Evolutionary conservation across 768 basidiomycete genomes (phyloP), one percentile per base, ranked within the genome.

Genomic region (Peribolospora baueri): DNA sequence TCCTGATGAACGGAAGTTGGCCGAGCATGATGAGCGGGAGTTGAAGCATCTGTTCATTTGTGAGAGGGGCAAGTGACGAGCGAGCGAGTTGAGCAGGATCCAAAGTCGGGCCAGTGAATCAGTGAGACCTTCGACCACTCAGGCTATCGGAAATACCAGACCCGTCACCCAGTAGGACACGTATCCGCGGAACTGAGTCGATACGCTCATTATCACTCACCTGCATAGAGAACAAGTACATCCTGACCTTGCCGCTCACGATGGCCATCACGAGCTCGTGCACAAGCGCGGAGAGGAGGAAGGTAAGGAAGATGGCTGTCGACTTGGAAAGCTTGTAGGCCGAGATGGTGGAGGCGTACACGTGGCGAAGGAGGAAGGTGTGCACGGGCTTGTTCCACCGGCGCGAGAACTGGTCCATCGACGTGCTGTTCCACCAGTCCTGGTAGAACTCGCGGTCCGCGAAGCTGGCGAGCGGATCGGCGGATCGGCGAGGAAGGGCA

Each of bases 361-460:
- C 88, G 65, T 98, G 93, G 8, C 86, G 79, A 13, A 97, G 74
- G 45, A 98, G 76, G 75, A 85, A 85, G n/a, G 75, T 74, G 61
- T 97, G 81, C 41, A 95, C 91, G 8, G 91, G 91, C 47, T 84
- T 87, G 70, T 97, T 97, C 91, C 93, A 97, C 70, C 91, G 90
- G 48, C 93, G 79, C 3, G 90, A 84, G 66, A 91, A 95, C 67
- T 95, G 86, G 61, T 95, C 91, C 84, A 83, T 88, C 2, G 86
- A 84, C 0, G 82, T 86, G 5, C 86, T 86, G 68, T 97, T 97
- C 91, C 91, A 95, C 83, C 77, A 95, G 66, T 93, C 91, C 68
- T 88, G 84, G 65, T 97, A 98, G 67, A 97, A 98, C 60, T 86
- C 82, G 49, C 91, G 74, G 65, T 98, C 91, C n/a, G 86, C 85